Evolutionary conservation across 192 early-diverging fungal genomes (phyloP), one percentile per base, ranked within the genome.

Genomic region (Obelidium mucronatum): DNA sequence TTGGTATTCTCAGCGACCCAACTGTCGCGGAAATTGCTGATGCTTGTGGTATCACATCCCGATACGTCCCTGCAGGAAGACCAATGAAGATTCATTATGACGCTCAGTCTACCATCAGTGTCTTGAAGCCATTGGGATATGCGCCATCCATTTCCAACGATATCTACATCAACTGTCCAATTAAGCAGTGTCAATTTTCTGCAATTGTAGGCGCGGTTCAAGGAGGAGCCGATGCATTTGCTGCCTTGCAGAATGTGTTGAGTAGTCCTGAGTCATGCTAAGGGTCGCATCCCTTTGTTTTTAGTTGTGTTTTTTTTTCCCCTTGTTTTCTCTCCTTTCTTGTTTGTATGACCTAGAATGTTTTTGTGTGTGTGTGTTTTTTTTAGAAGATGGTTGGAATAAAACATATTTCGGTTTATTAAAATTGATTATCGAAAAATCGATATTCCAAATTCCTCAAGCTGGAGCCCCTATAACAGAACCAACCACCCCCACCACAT

Each of bases 61-160:
- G 67, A 39, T 70, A 62, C 40, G 22, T 13, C 2, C 60, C 59
- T 1, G 19, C 58, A 0, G 58, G 59, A 52, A 22, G 63, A 36
- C 74, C 74, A 1, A 65, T 76, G 63, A 51, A 67, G 34, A 73
- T 78, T 28, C 28, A 61, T 59, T 78, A 78, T 40, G 48, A 63
- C 8, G 67, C 69, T 8, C 22, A 19, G 22, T 35, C 26, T 39
- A 73, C 60, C 4, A 60, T 78, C 44, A 3, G 13, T 1, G 40
- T 65, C 24, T 37, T 78, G 40, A 73, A 78, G 63, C 40, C 67
- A 1, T 40, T 78, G 42, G 70, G 70, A 2, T 78, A 78, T 67
- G 58, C 68, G 44, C 77, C 77, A 15, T 11, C 48, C 13, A 55
- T 78, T 22, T 48, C 22, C 17, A 63, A 63, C 17, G 51, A 78